phyloP scores from a whole-genome alignment of 306 rosid genomes.

The Cyamopsis tetragonoloba region DNA sequence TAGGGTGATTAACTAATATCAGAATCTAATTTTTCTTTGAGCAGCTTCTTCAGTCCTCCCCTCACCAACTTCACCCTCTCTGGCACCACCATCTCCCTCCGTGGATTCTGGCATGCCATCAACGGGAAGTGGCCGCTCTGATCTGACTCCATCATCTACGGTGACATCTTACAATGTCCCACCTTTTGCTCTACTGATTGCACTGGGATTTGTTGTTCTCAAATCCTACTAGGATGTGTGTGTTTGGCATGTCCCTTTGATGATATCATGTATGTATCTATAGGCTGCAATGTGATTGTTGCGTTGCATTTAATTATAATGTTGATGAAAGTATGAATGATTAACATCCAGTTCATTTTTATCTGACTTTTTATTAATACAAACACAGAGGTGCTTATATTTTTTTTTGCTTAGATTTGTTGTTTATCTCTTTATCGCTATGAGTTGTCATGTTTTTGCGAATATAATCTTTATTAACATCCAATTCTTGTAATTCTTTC shows the following conservation, averaged over 20 bases:
- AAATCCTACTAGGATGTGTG: conserved; percentile 34
- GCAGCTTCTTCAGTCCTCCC: conserved; percentile 48
- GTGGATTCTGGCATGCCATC: conserved; percentile 46
- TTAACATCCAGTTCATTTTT: too few relatives aligned
- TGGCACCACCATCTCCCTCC: conserved; percentile 53
- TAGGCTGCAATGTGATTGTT: conserved; percentile 19
- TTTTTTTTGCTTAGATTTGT: too few relatives aligned
- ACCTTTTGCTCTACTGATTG: conserved; percentile 39
- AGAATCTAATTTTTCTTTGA: conserved; percentile 10
- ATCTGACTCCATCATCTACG: conserved; percentile 60
- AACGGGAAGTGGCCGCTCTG: conserved; percentile 54
- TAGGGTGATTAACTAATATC: conserved; percentile 8
- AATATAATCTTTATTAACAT: too few relatives aligned
- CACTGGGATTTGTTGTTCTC: conserved; percentile 35
- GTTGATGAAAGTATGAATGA: too few relatives aligned
- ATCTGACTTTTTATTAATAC: too few relatives aligned
- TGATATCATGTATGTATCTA: neutral
- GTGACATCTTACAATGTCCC: conserved; percentile 32
- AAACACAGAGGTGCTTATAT: too few relatives aligned
- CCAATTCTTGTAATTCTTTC: too few relatives aligned
- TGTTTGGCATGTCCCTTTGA: neutral
- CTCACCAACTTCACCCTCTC: conserved; percentile 46
- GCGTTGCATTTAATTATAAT: neutral
- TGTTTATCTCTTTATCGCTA: too few relatives aligned
- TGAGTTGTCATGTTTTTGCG: too few relatives aligned